phyloP scores from a whole-genome alignment of 2,329 filamentous ascomycete genomes.

The Hypomyces perniciosus region DNA sequence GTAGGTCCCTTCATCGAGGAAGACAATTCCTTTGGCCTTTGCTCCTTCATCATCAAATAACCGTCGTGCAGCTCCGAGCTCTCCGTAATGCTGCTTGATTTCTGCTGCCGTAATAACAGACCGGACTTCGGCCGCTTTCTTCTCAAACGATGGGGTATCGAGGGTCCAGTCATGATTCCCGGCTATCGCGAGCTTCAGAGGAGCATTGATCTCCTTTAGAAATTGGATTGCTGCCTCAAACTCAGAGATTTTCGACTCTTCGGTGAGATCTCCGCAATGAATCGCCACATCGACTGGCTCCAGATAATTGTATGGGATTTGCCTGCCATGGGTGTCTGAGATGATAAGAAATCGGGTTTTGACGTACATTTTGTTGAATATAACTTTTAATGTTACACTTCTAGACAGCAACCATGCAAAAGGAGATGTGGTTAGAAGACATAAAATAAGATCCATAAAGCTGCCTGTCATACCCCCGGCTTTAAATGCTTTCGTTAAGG shows the following conservation, averaged over 20 bases:
- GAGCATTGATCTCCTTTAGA: conserved; percentile 34
- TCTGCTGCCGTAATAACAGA: background rate
- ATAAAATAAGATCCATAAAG: too few species aligned
- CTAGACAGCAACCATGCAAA: too few species aligned
- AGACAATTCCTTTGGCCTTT: conserved; percentile 26
- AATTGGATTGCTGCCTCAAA: conserved; percentile 32
- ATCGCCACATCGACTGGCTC: conserved; percentile 35
- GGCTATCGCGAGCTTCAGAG: conserved; percentile 43
- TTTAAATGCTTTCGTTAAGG: too few species aligned
- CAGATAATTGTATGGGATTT: background rate
- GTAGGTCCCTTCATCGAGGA: conserved; percentile 39
- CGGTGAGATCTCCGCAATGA: conserved; percentile 46
- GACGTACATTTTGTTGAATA: background rate
- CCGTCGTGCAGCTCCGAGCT: conserved; percentile 27
- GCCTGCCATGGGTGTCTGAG: conserved; percentile 21
- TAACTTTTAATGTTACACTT: too few species aligned
- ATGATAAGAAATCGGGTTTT: conserved; percentile 19
- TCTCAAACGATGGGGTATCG: conserved; percentile 29
- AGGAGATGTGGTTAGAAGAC: too few species aligned
- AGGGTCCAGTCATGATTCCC: conserved; percentile 48
- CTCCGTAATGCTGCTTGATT: conserved; percentile 30
- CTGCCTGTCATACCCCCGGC: too few species aligned
- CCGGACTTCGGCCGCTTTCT: conserved; percentile 18
- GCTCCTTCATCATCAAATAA: conserved; percentile 20
- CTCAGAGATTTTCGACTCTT: conserved; percentile 36